phyloP scores from a whole-genome alignment of 108 stramenopile species.

The Skeletonema tropicum region DNA sequence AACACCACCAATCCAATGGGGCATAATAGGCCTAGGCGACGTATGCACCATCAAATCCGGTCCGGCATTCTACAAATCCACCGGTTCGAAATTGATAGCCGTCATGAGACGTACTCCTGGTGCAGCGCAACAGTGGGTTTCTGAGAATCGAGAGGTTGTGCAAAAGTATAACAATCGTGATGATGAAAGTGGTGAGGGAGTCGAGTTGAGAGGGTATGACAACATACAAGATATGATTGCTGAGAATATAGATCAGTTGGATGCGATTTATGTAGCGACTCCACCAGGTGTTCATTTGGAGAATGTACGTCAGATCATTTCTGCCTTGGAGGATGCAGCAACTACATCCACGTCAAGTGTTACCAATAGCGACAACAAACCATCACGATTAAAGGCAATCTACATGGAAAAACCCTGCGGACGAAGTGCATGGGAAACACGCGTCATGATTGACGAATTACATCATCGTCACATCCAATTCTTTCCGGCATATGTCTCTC shows the following conservation, averaged over 20 bases:
- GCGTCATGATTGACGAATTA: constrained; percentile 25
- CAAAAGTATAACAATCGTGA: constrained; percentile 17
- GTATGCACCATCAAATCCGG: constrained; percentile 62
- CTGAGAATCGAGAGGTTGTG: constrained; percentile 9
- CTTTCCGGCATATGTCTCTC: constrained; percentile 64
- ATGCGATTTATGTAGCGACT: constrained; percentile 65
- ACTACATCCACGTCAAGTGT: too few species aligned
- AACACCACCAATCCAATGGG: constrained; percentile 49
- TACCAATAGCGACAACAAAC: constrained; percentile 24
- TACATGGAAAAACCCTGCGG: constrained; percentile 74
- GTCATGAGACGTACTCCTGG: constrained; percentile 71
- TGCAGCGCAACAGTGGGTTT: constrained; percentile 49
- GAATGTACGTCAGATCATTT: constrained; percentile 32
- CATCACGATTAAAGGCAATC: constrained; percentile 23
- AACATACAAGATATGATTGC: constrained; percentile 51
- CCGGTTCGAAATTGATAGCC: constrained; percentile 50
- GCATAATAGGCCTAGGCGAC: constrained; percentile 70
- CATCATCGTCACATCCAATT: constrained; percentile 29
- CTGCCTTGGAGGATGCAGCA: constrained; percentile 20
- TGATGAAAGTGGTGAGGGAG: not conserved
- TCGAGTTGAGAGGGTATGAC: constrained; percentile 48
- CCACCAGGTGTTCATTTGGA: constrained; percentile 62
- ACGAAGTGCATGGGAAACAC: constrained; percentile 62
- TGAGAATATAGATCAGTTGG: constrained; percentile 32
- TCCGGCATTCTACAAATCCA: constrained; percentile 64